Evolutionary conservation across 2,329 filamentous ascomycete genomes (phyloP).

Genomic region (Aspergillus chevalieri): DNA sequence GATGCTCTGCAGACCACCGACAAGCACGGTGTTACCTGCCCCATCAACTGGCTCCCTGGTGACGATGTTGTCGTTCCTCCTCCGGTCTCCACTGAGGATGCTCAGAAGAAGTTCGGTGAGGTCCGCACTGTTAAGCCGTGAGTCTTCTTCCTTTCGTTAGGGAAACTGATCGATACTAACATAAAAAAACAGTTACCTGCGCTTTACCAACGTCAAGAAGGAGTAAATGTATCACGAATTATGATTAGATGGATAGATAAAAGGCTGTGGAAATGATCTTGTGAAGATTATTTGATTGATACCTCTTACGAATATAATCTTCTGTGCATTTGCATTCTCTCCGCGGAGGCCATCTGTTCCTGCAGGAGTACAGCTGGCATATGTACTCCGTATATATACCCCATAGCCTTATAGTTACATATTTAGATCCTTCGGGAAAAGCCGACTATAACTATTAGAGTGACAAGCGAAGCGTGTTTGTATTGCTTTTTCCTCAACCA

Average conservation of each 20-base stretch:
- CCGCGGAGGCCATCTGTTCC: too few species aligned
- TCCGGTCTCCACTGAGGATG: slow-evolving; percentile 73
- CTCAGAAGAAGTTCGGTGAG: slow-evolving; percentile 80
- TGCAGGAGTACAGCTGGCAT: too few species aligned
- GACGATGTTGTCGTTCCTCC: slow-evolving; percentile 92
- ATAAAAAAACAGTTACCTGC: slow-evolving; percentile 27
- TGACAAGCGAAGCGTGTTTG: too few species aligned
- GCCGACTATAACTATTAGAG: too few species aligned
- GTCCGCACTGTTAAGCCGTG: slow-evolving; percentile 56
- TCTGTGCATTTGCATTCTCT: too few species aligned
- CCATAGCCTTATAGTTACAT: too few species aligned
- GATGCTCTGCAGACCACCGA: slow-evolving; percentile 79
- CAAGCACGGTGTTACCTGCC: slow-evolving; percentile 81
- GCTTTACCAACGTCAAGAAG: slow-evolving; percentile 32
- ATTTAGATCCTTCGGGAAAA: too few species aligned
- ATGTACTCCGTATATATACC: too few species aligned
- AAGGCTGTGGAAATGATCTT: background rate
- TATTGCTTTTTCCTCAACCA: too few species aligned
- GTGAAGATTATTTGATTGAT: too few species aligned
- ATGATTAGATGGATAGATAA: background rate
- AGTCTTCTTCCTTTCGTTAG: slow-evolving; percentile 6
- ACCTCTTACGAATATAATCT: too few species aligned
- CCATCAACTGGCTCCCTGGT: slow-evolving; percentile 84
- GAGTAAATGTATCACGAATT: slow-evolving; percentile 15
- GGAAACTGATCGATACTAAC: slow-evolving; percentile 3